A percentile compares a stretch with the other conserved stretches of the same genome.
phyloP scores from a whole-genome alignment of 2,329 filamentous ascomycete genomes.

The Curvularia lunata region DNA sequence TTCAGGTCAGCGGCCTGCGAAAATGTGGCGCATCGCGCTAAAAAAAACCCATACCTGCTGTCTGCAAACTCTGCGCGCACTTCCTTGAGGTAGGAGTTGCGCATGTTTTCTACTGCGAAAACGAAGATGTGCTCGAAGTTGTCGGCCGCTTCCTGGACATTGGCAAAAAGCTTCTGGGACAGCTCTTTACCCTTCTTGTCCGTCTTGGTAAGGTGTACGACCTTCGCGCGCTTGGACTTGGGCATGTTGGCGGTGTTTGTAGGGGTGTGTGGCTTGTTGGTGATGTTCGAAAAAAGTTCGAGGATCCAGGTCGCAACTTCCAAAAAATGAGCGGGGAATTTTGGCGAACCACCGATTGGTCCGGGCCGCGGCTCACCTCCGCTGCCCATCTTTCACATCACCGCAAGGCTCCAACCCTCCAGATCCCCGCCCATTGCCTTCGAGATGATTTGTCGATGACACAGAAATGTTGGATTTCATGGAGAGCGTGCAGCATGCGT shows the following conservation, averaged over 20 bases:
- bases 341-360: slow-evolving; percentile 40
- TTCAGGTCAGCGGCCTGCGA: slow-evolving; percentile 19
- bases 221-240: slow-evolving; percentile 90
- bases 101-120: slow-evolving; percentile 95
- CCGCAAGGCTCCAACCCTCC: slow-evolving; percentile 11
- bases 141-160: slow-evolving; percentile 83
- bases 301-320: slow-evolving; percentile 22
- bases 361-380: slow-evolving; percentile 35
- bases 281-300: slow-evolving; percentile 34
- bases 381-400: slow-evolving; percentile 12
- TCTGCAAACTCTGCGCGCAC: slow-evolving; percentile 84
- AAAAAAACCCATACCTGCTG: slow-evolving; percentile 69
- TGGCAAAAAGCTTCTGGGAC: slow-evolving; percentile 84
- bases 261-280: slow-evolving; percentile 18
- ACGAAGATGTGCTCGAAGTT: slow-evolving; percentile 91
- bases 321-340: slow-evolving; percentile 41
- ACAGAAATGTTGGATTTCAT: slow-evolving; percentile 89
- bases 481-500: slow-evolving; percentile 93
- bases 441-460: slow-evolving; percentile 34
- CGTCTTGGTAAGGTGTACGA: slow-evolving; percentile 90
- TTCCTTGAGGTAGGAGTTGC: slow-evolving; percentile 93
- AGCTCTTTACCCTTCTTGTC: slow-evolving; percentile 92
- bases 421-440: slow-evolving; percentile 6
- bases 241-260: slow-evolving; percentile 70
- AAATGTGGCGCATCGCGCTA: background rate